Percentiles rank a stretch among this genome's conserved stretches.
These are phyloP conservation scores for Trichoderma hamatum DNA, from an alignment of 2,329 filamentous ascomycete genomes.

Conservation along the genomic window DNA sequence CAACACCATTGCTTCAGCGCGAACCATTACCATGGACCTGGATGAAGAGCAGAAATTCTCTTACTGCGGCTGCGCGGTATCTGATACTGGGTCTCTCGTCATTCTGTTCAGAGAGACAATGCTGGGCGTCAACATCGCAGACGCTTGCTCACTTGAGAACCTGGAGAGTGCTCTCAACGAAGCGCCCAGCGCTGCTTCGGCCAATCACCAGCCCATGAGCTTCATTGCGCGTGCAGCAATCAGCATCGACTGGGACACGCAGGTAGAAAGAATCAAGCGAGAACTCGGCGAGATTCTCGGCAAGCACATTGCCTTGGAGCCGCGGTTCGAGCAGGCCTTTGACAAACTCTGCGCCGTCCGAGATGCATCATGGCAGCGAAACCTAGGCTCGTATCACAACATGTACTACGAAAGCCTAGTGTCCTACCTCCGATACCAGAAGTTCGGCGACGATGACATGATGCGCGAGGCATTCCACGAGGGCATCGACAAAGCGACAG, in stretches of 20 bases:
- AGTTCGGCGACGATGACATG: slow-evolving; percentile 53
- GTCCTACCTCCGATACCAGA: slow-evolving; percentile 46
- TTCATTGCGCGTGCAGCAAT: slow-evolving; percentile 50
- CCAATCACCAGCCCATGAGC: slow-evolving; percentile 41
- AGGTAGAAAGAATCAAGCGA: slow-evolving; percentile 43
- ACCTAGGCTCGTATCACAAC: slow-evolving; percentile 46
- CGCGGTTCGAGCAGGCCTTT: slow-evolving; percentile 51
- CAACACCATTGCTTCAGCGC: slow-evolving; percentile 50
- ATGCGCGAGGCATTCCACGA: slow-evolving; percentile 54
- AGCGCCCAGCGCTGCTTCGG: slow-evolving; percentile 37
- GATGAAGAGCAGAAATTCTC: slow-evolving; percentile 47
- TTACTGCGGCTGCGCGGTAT: slow-evolving; percentile 51
- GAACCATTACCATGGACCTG: slow-evolving; percentile 51
- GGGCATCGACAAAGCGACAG: slow-evolving; percentile 46
- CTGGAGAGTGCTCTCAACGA: slow-evolving; percentile 52
- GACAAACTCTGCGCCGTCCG: slow-evolving; percentile 43
- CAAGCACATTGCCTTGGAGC: slow-evolving; percentile 50
- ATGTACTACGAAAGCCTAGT: slow-evolving; percentile 52
- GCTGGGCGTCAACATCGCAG: slow-evolving; percentile 51
- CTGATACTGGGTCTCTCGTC: slow-evolving; percentile 48
- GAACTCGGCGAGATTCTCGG: slow-evolving; percentile 46
- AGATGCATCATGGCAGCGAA: slow-evolving; percentile 44
- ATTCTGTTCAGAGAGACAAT: slow-evolving; percentile 50
- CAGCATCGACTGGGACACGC: slow-evolving; percentile 46
- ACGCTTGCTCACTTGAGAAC: slow-evolving; percentile 42